Conservation (phyloP, 2,329 filamentous ascomycete species). For the Tolypocladium ovalisporum region DNA sequence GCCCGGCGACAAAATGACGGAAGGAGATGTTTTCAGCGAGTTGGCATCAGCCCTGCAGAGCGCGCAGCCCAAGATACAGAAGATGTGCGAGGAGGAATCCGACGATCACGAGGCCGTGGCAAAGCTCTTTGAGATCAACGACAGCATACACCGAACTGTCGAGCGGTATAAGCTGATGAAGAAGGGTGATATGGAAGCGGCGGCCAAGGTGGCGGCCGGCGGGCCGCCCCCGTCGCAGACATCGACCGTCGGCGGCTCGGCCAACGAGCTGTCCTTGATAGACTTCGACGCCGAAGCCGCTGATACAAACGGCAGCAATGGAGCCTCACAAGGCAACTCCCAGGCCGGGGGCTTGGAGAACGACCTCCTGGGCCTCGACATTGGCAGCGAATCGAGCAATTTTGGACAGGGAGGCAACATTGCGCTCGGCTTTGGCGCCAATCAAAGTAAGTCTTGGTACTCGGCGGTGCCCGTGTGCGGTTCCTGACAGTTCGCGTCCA, state of each 20-base stretch:
- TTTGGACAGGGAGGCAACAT: slow-evolving; percentile 74
- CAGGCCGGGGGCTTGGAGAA: slow-evolving; percentile 67
- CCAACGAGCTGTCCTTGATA: slow-evolving; percentile 79
- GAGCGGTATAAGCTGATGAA: slow-evolving; percentile 94
- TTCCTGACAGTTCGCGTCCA: slow-evolving; percentile 14
- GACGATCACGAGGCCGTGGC: slow-evolving; percentile 93
- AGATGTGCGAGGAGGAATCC: slow-evolving; percentile 98
- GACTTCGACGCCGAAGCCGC: slow-evolving; percentile 66
- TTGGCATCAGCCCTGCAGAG: slow-evolving; percentile 80
- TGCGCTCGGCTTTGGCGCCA: slow-evolving; percentile 65
- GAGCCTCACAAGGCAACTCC: slow-evolving; percentile 24
- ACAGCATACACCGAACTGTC: slow-evolving; percentile 95
- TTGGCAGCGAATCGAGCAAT: slow-evolving; percentile 49
- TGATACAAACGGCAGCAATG: slow-evolving; percentile 39
- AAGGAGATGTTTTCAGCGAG: slow-evolving; percentile 66
- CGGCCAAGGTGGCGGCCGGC: slow-evolving; percentile 73
- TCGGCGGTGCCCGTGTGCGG: background rate
- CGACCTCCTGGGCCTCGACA: slow-evolving; percentile 79
- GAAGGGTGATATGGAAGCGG: slow-evolving; percentile 80
- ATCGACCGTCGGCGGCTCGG: slow-evolving; percentile 40
- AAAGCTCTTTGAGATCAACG: slow-evolving; percentile 93
- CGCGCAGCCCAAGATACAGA: slow-evolving; percentile 96
- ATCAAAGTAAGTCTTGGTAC: slow-evolving; percentile 42
- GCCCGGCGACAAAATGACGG: slow-evolving; percentile 65
- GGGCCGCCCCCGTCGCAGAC: slow-evolving; percentile 44